Evolutionary conservation across 345 rosid genomes (phyloP).

Genomic region (Syzygium jambos): DNA sequence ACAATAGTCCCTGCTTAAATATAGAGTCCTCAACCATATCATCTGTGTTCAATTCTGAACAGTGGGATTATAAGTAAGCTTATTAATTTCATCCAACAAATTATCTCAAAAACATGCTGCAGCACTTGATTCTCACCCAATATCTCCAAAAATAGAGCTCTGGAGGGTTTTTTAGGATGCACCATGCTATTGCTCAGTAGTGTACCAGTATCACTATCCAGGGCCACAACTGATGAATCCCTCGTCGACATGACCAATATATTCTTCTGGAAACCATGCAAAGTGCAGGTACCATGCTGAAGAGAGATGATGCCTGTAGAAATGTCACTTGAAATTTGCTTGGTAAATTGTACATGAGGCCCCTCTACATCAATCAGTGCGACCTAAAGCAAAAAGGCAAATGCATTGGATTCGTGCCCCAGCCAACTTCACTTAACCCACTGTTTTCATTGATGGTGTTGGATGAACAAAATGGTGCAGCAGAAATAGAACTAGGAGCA

Average conservation of each 20-base stretch:
- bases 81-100: neutral
- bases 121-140: constrained; percentile 32
- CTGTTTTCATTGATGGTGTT: neutral
- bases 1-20: constrained; percentile 41
- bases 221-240: constrained; percentile 70
- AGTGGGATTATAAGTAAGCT: neutral
- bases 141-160: constrained; percentile 70
- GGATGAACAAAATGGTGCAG: neutral
- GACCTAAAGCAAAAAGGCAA: constrained; percentile 38
- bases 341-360: constrained; percentile 35
- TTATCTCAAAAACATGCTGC: neutral
- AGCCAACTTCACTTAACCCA: neutral
- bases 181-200: constrained; percentile 45
- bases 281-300: constrained; percentile 55
- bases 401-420: neutral
- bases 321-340: constrained; percentile 60
- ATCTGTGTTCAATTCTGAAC: neutral
- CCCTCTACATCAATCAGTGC: constrained; percentile 55
- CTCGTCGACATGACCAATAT: constrained; percentile 62
- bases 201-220: constrained; percentile 68
- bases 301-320: constrained; percentile 54
- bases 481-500: neutral
- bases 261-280: constrained; percentile 80
- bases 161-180: constrained; percentile 80
- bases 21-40: constrained; percentile 24